These are phyloP conservation scores for Solanum virginianum DNA, from an alignment of 257 asterid species.

Conservation along the genomic window DNA sequence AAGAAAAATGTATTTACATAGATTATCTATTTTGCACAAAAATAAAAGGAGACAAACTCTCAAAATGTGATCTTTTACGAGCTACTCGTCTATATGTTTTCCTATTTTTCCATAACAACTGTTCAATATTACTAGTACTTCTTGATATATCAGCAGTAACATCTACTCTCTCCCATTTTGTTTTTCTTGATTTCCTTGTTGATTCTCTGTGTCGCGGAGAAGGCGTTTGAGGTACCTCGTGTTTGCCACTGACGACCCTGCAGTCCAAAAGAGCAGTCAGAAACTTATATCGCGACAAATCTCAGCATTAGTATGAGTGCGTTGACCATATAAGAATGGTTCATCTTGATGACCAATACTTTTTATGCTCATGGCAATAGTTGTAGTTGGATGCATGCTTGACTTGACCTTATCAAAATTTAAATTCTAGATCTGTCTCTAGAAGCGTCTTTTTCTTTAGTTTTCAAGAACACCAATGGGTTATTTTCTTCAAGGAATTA, in stretches of 20 bases:
- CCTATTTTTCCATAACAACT: constrained; percentile 56
- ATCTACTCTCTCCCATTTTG: constrained; percentile 6
- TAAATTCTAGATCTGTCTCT: neutral
- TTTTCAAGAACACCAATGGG: neutral
- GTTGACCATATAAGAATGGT: neutral
- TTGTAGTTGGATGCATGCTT: neutral
- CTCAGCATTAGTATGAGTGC: neutral
- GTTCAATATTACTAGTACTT: constrained; percentile 17
- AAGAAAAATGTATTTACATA: neutral
- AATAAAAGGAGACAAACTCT: constrained; percentile 52
- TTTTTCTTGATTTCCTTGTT: constrained; percentile 34
- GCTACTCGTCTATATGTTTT: constrained; percentile 62
- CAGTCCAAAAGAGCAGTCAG: neutral
- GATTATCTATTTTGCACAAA: constrained; percentile 23
- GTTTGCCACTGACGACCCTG: constrained; percentile 41
- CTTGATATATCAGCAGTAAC: constrained; percentile 9
- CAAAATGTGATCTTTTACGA: constrained; percentile 43
- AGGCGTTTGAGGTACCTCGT: constrained; percentile 84
- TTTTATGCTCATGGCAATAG: neutral
- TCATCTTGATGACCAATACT: neutral
- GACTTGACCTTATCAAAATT: neutral
- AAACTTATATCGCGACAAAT: neutral
- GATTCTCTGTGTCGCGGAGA: constrained; percentile 42
- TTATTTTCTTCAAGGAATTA: neutral
- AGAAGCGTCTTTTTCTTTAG: neutral